These are phyloP conservation scores for Lathyrus aphaca DNA, from an alignment of 306 rosid genomes.

Conservation along the genomic window DNA sequence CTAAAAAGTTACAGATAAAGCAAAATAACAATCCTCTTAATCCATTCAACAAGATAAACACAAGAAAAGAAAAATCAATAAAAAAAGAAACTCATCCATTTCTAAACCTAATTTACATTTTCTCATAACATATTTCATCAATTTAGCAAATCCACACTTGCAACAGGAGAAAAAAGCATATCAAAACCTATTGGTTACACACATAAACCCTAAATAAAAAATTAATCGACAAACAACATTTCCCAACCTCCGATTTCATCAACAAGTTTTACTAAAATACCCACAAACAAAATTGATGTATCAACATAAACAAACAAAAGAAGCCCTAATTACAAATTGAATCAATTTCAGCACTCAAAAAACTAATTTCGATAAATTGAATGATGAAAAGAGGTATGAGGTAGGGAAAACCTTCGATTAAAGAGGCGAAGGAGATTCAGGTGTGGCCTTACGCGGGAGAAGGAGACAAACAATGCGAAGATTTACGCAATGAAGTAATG, in stretches of 20 bases:
- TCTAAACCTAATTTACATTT: conserved; percentile 20
- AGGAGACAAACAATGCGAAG: background rate
- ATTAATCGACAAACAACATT: conserved; percentile 9
- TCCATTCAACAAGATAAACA: conserved; percentile 1
- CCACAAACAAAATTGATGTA: background rate
- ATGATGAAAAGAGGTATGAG: conserved; percentile 18
- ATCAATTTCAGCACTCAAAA: background rate
- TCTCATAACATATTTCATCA: conserved; percentile 10
- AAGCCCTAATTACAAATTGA: background rate
- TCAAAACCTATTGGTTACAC: conserved; percentile 4
- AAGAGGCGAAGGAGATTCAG: background rate
- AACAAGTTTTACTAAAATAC: background rate
- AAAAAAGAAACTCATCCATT: conserved; percentile 1
- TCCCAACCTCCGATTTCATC: background rate
- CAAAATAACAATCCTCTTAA: conserved; percentile 7
- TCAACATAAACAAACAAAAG: background rate
- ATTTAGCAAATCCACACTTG: conserved; percentile 26
- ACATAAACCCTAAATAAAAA: conserved; percentile 4
- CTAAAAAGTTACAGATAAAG: no score
- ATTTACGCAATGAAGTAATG: no score
- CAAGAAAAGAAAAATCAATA: conserved; percentile 12
- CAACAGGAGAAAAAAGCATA: conserved; percentile 3
- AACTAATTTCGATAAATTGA: conserved; percentile 8
- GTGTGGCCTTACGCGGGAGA: background rate
- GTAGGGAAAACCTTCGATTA: conserved; percentile 16